Evolutionary conservation across 495 filamentous ascomycete genomes (phyloP).

Genomic region (Podospora pseudoanserina): DNA sequence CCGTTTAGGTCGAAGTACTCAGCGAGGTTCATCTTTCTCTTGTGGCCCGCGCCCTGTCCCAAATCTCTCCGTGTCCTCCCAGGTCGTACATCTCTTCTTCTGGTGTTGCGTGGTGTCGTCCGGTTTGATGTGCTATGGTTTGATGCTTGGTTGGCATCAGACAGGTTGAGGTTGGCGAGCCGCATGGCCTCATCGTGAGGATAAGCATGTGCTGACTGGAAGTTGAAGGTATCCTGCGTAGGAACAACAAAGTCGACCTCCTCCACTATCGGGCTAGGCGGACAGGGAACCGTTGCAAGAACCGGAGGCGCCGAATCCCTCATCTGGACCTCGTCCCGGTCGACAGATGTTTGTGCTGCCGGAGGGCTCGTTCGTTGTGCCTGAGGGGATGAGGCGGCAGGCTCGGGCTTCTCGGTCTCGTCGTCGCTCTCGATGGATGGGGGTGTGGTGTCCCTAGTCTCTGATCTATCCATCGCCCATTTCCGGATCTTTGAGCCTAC

Average conservation of each 20-base stretch:
- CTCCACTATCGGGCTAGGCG: constrained; percentile 28
- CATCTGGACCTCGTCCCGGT: constrained; percentile 41
- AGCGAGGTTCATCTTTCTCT: constrained; percentile 69
- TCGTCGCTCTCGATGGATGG: constrained; percentile 68
- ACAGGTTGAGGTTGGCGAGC: constrained; percentile 48
- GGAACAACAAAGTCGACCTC: constrained; percentile 37
- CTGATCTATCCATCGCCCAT: constrained; percentile 78
- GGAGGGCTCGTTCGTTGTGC: constrained; percentile 50
- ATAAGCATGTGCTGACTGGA: constrained; percentile 64
- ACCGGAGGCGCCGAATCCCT: constrained; percentile 41
- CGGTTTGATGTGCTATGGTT: background rate
- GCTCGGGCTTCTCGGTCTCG: constrained; percentile 57
- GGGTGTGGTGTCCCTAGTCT: constrained; percentile 50
- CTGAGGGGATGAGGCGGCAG: constrained; percentile 55
- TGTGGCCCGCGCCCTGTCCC: constrained; percentile 64
- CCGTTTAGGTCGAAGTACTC: constrained; percentile 82
- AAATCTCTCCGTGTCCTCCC: constrained; percentile 45
- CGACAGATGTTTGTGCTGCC: constrained; percentile 34
- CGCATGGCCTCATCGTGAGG: constrained; percentile 68
- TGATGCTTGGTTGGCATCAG: constrained; percentile 31
- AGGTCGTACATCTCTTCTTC: constrained; percentile 32
- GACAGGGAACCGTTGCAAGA: constrained; percentile 14
- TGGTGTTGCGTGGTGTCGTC: constrained; percentile 44
- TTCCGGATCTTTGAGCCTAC: constrained; percentile 68
- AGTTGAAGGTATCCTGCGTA: constrained; percentile 60